phyloP scores from a whole-genome alignment of 2,329 filamentous ascomycete species.

The Zasmidium angulare region DNA sequence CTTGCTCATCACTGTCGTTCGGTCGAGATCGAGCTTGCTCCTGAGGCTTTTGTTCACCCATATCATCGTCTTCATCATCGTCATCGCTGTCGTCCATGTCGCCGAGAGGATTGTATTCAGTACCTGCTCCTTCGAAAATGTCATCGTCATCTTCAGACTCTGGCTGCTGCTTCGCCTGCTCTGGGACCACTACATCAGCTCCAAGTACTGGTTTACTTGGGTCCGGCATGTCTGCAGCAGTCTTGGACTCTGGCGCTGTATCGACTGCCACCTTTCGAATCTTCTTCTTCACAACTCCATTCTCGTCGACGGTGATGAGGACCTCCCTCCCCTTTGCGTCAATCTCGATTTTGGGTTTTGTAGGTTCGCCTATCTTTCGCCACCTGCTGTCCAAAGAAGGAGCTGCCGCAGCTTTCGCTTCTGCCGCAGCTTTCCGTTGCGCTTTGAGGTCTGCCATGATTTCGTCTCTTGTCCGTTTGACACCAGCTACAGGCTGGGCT shows the following conservation, averaged over 20 bases:
- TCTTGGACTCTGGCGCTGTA: slow-evolving; percentile 34
- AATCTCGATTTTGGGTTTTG: slow-evolving; percentile 56
- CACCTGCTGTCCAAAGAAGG: slow-evolving; percentile 44
- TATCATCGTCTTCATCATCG: slow-evolving; percentile 40
- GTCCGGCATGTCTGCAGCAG: slow-evolving; percentile 26
- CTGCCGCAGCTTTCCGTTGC: slow-evolving; percentile 48
- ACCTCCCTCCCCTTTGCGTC: slow-evolving; percentile 59
- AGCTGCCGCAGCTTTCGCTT: slow-evolving; percentile 44
- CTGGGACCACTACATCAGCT: slow-evolving; percentile 32
- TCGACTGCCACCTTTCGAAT: slow-evolving; percentile 50
- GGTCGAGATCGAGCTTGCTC: not conserved
- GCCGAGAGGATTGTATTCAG: slow-evolving; percentile 61
- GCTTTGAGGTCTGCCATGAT: slow-evolving; percentile 61
- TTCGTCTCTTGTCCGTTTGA: slow-evolving; percentile 58
- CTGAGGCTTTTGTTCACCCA: not conserved
- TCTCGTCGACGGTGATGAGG: slow-evolving; percentile 57
- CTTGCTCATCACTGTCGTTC: slow-evolving; percentile 36
- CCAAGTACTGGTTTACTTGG: slow-evolving; percentile 33
- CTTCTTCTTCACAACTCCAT: slow-evolving; percentile 63
- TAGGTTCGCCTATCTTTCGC: slow-evolving; percentile 45
- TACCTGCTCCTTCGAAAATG: slow-evolving; percentile 62
- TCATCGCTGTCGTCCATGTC: slow-evolving; percentile 49
- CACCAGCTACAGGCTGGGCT: slow-evolving; percentile 39
- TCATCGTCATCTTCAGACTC: slow-evolving; percentile 46
- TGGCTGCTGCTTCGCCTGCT: slow-evolving; percentile 5